phyloP scores from a whole-genome alignment of 208 protist genomes.

The Lotmaria passim region DNA sequence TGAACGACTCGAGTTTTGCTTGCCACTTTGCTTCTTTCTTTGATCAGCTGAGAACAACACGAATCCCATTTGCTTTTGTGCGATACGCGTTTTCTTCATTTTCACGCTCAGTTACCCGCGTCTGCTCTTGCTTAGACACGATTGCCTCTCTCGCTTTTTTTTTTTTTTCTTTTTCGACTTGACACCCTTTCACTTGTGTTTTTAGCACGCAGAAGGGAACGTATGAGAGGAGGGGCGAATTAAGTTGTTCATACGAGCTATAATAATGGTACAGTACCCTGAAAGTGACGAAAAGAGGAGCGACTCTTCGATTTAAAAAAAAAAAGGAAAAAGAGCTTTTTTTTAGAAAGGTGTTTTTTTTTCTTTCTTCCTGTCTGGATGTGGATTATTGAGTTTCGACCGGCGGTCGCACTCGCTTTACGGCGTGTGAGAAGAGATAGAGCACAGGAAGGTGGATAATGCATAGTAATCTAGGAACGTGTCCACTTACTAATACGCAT shows the following conservation, averaged over 20 bases:
- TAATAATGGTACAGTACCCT: conserved; percentile 10
- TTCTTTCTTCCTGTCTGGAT: no score
- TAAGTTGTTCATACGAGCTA: conserved; percentile 12
- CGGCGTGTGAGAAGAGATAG: no score
- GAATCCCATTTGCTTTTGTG: background rate
- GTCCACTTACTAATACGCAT: no score
- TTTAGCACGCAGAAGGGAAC: background rate
- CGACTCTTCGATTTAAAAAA: no score
- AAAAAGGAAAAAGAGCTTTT: conserved; percentile 1
- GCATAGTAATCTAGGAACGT: no score
- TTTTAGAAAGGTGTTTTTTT: no score
- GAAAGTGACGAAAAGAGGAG: no score
- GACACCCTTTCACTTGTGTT: background rate
- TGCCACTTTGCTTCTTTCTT: conserved; percentile 3
- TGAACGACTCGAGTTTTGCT: conserved; percentile 9
- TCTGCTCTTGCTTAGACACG: conserved; percentile 16
- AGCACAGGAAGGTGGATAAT: no score
- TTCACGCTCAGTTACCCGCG: conserved; percentile 1
- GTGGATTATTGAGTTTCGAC: no score
- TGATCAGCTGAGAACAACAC: background rate
- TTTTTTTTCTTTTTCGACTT: background rate
- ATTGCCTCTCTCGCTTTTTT: background rate
- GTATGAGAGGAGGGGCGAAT: background rate
- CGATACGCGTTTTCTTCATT: background rate
- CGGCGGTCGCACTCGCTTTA: no score